A percentile compares a stretch with the other conserved stretches of the same genome.
These are phyloP conservation scores for Mycena rebaudengoi DNA, from an alignment of 768 basidiomycete genomes.

Conservation along the genomic window DNA sequence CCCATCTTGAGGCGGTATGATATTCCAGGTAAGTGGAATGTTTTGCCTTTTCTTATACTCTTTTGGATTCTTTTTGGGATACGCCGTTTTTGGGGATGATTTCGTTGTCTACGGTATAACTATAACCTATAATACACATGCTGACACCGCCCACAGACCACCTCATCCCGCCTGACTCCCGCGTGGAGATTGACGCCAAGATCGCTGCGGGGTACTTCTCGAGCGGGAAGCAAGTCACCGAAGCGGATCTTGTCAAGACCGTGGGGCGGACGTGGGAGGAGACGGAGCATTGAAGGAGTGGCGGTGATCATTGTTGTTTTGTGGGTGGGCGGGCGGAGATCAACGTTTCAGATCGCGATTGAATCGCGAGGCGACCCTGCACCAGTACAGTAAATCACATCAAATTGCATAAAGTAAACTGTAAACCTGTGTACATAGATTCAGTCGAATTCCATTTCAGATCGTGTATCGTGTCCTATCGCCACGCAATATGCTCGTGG, in stretches of 20 bases:
- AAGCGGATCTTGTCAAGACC: conserved; percentile 85
- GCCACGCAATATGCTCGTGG: too few relatives aligned
- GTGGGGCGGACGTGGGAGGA: conserved; percentile 93
- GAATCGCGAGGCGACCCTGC: too few relatives aligned
- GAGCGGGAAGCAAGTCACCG: conserved; percentile 76
- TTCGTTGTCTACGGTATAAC: too few relatives aligned
- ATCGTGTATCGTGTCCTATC: too few relatives aligned
- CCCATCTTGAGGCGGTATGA: conserved; percentile 85
- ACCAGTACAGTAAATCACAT: too few relatives aligned
- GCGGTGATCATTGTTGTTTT: not conserved
- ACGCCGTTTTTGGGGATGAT: not conserved
- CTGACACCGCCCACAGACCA: conserved; percentile 59
- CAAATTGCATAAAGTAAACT: too few relatives aligned
- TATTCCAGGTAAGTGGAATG: conserved; percentile 68
- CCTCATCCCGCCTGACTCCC: conserved; percentile 88
- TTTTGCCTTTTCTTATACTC: not conserved
- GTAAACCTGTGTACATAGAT: too few relatives aligned
- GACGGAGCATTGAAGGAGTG: conserved; percentile 69
- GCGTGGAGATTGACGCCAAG: conserved; percentile 97
- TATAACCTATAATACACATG: too few relatives aligned
- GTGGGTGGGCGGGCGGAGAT: too few relatives aligned
- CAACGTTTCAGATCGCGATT: too few relatives aligned
- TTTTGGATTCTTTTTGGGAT: too few relatives aligned
- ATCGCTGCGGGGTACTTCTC: conserved; percentile 95
- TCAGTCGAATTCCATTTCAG: too few relatives aligned